Conservation (phyloP, 129 eudicot genomes). For the Helianthus tuberosus region DNA sequence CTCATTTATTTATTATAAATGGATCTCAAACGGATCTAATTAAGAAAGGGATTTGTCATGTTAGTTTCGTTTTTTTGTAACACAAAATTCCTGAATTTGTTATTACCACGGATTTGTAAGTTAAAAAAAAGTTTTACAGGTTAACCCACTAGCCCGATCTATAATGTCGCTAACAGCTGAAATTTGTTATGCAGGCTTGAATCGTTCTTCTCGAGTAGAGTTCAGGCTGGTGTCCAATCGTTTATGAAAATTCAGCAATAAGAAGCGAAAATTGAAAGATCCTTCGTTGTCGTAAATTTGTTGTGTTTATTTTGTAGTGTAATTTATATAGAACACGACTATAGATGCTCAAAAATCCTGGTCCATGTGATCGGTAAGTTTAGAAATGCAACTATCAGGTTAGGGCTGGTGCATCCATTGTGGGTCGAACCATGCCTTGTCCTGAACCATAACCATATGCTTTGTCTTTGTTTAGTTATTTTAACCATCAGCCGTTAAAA, state of each 20-base stretch:
- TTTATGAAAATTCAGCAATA: slow-evolving; percentile 61
- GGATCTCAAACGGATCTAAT: neutral
- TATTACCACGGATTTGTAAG: neutral
- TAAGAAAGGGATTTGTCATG: neutral
- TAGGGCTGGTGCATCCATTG: slow-evolving; percentile 1
- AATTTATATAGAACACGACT: neutral
- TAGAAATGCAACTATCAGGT: slow-evolving; percentile 23
- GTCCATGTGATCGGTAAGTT: neutral
- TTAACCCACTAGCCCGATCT: neutral
- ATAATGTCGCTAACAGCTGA: neutral
- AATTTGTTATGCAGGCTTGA: slow-evolving; percentile 63
- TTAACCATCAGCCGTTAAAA: too few relatives aligned
- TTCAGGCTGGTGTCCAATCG: slow-evolving; percentile 68
- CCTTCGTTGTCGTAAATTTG: neutral
- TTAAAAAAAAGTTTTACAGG: neutral
- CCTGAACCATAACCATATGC: slow-evolving; percentile 6
- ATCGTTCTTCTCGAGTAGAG: slow-evolving; percentile 64
- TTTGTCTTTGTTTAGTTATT: too few relatives aligned
- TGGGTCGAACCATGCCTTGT: slow-evolving; percentile 8
- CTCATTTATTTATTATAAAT: neutral
- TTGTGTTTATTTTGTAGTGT: slow-evolving; percentile 10
- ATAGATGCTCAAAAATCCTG: slow-evolving; percentile 1
- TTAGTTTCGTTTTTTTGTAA: neutral
- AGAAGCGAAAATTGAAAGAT: slow-evolving; percentile 1
- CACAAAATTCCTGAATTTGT: neutral